Conservation (phyloP, 306 rosid species). For the Gleditsia sinensis region DNA sequence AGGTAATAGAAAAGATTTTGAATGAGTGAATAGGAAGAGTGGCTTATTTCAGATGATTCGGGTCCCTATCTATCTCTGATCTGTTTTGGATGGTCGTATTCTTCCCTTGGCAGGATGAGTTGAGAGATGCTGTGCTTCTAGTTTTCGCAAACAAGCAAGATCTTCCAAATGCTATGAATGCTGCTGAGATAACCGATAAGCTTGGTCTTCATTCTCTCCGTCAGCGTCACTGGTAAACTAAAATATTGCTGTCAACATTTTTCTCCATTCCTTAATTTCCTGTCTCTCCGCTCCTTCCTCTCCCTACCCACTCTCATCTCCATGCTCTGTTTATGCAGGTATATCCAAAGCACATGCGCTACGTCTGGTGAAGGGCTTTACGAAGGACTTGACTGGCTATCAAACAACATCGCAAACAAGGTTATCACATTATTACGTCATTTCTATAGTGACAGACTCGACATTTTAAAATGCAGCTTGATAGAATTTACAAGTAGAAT, state of each 20-base stretch:
- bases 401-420: slow-evolving; percentile 89
- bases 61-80: slow-evolving; percentile 2
- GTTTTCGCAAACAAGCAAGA: slow-evolving; percentile 93
- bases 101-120: slow-evolving; percentile 66
- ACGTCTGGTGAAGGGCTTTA: slow-evolving; percentile 91
- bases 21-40: not conserved
- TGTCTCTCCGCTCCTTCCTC: not conserved
- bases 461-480: not conserved
- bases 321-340: slow-evolving; percentile 52
- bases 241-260: not conserved
- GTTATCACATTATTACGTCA: slow-evolving; percentile 42
- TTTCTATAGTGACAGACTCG: not conserved
- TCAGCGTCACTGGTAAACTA: slow-evolving; percentile 80
- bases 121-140: slow-evolving; percentile 82
- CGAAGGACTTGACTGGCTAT: slow-evolving; percentile 96
- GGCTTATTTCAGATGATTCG: not conserved
- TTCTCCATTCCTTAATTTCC: not conserved
- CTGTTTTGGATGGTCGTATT: slow-evolving; percentile 16
- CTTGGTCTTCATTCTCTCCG: slow-evolving; percentile 93
- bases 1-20: slow-evolving; percentile 44
- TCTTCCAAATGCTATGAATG: slow-evolving; percentile 95
- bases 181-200: slow-evolving; percentile 89
- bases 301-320: not conserved
- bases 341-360: slow-evolving; percentile 93
- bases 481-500: not conserved